A percentile compares a stretch with the other conserved stretches of the same genome.
phyloP scores from a whole-genome alignment of 306 rosid species.

The Lathyrus tuberosus region DNA sequence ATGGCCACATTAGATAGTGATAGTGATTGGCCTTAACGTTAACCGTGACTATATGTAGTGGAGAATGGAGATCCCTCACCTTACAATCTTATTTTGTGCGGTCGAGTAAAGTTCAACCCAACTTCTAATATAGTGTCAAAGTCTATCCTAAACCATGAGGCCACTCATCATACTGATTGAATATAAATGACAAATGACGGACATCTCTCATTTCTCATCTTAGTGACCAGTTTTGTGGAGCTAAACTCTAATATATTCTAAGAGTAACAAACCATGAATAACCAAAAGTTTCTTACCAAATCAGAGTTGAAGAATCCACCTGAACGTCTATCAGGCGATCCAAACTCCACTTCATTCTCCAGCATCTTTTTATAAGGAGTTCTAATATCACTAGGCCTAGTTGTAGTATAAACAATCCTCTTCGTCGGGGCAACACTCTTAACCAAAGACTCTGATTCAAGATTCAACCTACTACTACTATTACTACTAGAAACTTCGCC shows the following conservation, averaged over 20 bases:
- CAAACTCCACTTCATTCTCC: slow-evolving; percentile 93
- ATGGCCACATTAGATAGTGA: background rate
- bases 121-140: background rate
- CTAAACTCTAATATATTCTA: background rate
- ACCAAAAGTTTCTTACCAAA: slow-evolving; percentile 57
- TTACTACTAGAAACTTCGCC: slow-evolving; percentile 48
- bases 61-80: background rate
- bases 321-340: slow-evolving; percentile 89
- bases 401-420: slow-evolving; percentile 85
- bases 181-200: background rate
- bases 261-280: background rate
- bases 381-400: slow-evolving; percentile 88
- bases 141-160: background rate
- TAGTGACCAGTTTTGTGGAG: background rate
- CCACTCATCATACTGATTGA: background rate
- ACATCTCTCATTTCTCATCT: background rate
- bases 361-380: slow-evolving; percentile 94
- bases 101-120: background rate
- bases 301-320: slow-evolving; percentile 89
- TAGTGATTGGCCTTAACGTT: background rate
- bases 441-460: slow-evolving; percentile 67
- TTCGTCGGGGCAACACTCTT: slow-evolving; percentile 74
- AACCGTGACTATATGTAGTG: background rate
- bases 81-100: background rate
- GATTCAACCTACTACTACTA: slow-evolving; percentile 55